Evolutionary conservation across 1,284 basidiomycete species (phyloP).

Genomic region (Phlebopus sp.): DNA sequence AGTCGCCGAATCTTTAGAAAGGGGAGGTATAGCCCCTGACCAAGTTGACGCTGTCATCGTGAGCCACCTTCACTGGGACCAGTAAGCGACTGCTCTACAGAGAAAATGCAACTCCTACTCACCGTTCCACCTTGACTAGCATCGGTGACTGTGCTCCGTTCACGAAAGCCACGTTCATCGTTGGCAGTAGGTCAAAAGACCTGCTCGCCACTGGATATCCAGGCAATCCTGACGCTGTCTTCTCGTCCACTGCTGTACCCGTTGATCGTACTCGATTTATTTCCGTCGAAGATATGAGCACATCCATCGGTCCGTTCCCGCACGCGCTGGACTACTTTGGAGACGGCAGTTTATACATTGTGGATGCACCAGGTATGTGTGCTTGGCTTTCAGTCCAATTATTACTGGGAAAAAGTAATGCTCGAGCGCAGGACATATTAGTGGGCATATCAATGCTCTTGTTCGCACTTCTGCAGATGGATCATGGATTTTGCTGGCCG

Average conservation of each 20-base stretch:
- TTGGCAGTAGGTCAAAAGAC: constrained; percentile 34
- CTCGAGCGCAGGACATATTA: constrained; percentile 40
- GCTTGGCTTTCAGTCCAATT: background rate
- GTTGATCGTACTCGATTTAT: constrained; percentile 32
- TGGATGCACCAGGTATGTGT: constrained; percentile 39
- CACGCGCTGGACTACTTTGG: constrained; percentile 49
- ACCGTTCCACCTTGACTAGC: constrained; percentile 3
- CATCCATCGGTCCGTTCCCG: constrained; percentile 46
- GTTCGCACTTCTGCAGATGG: constrained; percentile 52
- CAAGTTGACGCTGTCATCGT: constrained; percentile 43
- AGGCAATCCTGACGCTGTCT: constrained; percentile 32
- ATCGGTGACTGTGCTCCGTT: constrained; percentile 44
- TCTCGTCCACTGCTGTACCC: constrained; percentile 34
- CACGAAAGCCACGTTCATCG: constrained; percentile 41
- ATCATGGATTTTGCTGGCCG: constrained; percentile 52
- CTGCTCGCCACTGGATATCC: constrained; percentile 39
- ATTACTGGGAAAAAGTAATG: background rate
- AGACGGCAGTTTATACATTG: constrained; percentile 52
- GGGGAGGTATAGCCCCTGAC: constrained; percentile 41
- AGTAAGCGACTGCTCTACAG: constrained; percentile 12
- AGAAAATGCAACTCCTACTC: constrained; percentile 33
- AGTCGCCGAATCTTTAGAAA: constrained; percentile 41
- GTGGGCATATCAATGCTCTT: constrained; percentile 50
- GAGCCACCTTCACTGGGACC: constrained; percentile 46
- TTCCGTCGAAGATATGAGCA: constrained; percentile 36